Evolutionary conservation across 306 rosid genomes (phyloP).

Genomic region (Boehmeria nivea): DNA sequence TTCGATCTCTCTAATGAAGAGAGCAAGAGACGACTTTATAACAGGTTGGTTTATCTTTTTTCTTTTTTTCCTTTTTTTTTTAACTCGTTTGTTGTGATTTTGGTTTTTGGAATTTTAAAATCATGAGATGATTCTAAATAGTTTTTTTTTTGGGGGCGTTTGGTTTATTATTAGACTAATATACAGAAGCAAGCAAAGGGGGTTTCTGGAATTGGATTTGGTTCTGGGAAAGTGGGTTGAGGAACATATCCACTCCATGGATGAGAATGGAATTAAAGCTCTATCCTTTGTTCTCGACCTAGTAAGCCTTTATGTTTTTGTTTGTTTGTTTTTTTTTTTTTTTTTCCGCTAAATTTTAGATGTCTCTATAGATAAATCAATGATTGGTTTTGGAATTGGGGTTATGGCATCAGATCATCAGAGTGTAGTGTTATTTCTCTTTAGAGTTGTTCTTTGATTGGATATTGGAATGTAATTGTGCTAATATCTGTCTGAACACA

Average conservation of each 20-base stretch:
- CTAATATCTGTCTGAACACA: no score
- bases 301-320: no score
- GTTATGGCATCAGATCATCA: no score
- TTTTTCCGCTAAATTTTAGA: no score
- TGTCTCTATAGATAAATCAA: no score
- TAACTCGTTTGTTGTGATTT: neutral
- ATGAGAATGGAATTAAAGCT: conserved; percentile 54
- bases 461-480: no score
- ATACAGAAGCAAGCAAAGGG: conserved; percentile 90
- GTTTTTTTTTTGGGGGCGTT: neutral
- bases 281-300: conserved; percentile 65
- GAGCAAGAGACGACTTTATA: conserved; percentile 62
- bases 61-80: neutral
- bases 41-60: conserved; percentile 35
- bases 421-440: no score
- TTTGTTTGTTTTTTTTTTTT: no score
- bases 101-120: neutral
- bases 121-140: neutral
- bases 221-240: conserved; percentile 92
- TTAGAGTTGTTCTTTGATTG: no score
- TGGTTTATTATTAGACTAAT: conserved; percentile 40
- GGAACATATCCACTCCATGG: conserved; percentile 63
- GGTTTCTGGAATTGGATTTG: conserved; percentile 83
- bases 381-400: no score
- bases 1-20: conserved; percentile 72